These are phyloP conservation scores for Tuctoria greenei DNA, from an alignment of 176 grass and related monocot genomes.

Conservation along the genomic window DNA sequence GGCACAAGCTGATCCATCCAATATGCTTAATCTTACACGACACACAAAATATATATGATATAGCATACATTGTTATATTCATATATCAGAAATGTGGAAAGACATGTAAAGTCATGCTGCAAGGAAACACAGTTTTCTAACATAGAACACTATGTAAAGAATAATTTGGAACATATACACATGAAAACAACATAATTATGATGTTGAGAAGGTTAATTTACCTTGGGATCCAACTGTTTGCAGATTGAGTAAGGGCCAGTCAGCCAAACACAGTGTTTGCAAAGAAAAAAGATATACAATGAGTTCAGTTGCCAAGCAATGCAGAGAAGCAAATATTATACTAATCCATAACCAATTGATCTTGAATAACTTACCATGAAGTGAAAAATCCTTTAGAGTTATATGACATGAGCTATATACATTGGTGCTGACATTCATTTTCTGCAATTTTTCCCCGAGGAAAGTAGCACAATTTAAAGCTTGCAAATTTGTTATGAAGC, in stretches of 20 bases:
- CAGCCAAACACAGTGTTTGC: constrained; percentile 14
- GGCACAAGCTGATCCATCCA: not conserved
- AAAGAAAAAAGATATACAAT: constrained; percentile 34
- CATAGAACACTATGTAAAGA: not conserved
- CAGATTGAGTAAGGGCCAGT: constrained; percentile 26
- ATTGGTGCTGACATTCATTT: constrained; percentile 84
- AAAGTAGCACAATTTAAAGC: constrained; percentile 83
- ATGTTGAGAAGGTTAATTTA: constrained; percentile 29
- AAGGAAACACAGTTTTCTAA: not conserved
- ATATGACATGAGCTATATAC: constrained; percentile 84
- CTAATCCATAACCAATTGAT: constrained; percentile 30
- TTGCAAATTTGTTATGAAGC: constrained; percentile 98
- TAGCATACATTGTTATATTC: not conserved
- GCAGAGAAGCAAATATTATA: not conserved
- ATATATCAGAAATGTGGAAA: not conserved
- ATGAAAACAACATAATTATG: constrained; percentile 1
- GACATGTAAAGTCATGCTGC: constrained; percentile 4
- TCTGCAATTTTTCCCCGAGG: constrained; percentile 79
- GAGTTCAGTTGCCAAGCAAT: constrained; percentile 35
- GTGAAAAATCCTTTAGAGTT: constrained; percentile 96
- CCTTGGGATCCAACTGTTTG: constrained; percentile 96
- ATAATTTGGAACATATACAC: not conserved
- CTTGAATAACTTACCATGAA: constrained; percentile 70
- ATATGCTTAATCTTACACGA: not conserved
- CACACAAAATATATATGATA: not conserved